Evolutionary conservation across 1,139 yeast species (phyloP).

Genomic region (Yamadazyma pseudoaaseri): DNA sequence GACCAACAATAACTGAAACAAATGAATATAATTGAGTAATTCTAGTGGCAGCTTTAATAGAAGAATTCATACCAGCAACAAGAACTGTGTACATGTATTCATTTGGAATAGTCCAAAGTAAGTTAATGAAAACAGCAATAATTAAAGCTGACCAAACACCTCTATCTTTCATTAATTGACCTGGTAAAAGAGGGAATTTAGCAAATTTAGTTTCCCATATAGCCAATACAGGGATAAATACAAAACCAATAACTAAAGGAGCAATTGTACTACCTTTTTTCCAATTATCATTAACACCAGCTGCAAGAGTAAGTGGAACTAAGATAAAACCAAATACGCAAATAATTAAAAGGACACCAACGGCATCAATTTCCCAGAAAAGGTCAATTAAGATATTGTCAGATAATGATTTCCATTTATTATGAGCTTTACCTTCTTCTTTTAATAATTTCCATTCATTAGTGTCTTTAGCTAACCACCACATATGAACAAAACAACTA

Average conservation of each 20-base stretch:
- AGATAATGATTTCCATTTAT: slow-evolving; percentile 16
- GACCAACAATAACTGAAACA: slow-evolving; percentile 62
- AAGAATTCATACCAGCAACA: slow-evolving; percentile 59
- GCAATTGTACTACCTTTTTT: slow-evolving; percentile 51
- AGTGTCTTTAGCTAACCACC: slow-evolving; percentile 48
- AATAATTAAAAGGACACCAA: slow-evolving; percentile 51
- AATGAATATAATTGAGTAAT: slow-evolving; percentile 63
- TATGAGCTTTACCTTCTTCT: slow-evolving; percentile 26
- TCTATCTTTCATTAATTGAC: slow-evolving; percentile 56
- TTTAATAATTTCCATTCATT: slow-evolving; percentile 38
- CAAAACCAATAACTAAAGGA: slow-evolving; percentile 64
- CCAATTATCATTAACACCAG: slow-evolving; percentile 55
- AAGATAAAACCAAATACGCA: slow-evolving; percentile 57
- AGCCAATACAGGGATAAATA: slow-evolving; percentile 51
- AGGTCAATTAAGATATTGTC: slow-evolving; percentile 21
- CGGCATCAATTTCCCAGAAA: slow-evolving; percentile 53
- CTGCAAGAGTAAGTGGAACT: slow-evolving; percentile 54
- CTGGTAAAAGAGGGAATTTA: slow-evolving; percentile 58
- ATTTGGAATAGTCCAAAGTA: slow-evolving; percentile 67
- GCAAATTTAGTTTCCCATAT: slow-evolving; percentile 56
- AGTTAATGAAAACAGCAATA: slow-evolving; percentile 54
- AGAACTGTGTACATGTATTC: slow-evolving; percentile 66
- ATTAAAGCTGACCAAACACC: slow-evolving; percentile 54
- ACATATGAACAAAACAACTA: slow-evolving; percentile 54
- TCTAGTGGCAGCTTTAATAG: slow-evolving; percentile 61